Base-by-base conservation (phyloP, 805 yeast species). In the Hanseniaspora meyeri region DNA sequence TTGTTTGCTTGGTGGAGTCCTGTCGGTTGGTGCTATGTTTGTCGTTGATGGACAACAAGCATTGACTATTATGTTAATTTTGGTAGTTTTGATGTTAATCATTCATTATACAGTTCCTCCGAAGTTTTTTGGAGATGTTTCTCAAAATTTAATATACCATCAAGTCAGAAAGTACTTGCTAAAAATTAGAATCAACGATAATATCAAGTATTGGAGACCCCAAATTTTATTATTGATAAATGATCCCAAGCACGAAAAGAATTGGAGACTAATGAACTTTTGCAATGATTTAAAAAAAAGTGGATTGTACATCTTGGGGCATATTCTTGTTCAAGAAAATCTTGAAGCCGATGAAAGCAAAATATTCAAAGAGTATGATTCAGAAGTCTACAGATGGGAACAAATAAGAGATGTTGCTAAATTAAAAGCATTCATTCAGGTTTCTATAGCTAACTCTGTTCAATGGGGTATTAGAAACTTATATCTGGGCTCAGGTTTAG, bases 171-270 rank as follows among this genome's bases (percentile, higher is more conserved):
- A 93, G 66, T 93, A 93, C 65, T 55, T 69, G 17, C 72, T 88
- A 46, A 71, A 93, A 59, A 74, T 95, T 55, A 74, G 91, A 45
- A 79, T 88, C 58, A 88, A 88, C 63, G 96, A 93, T 64, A 95
- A 91, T 66, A 96, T 93, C 53, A 93, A 93, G 70, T 93, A 90
- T 67, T 93, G 99, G 98, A 76, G 99, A 62, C 99, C 99, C 0
- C 99, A 93, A 68, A 83, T 93, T 42, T 72, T 93, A 58, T 70
- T 93, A 34, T 71, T 93, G 37, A 91, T 90, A 43, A 97, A 93
- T 64, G 86, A 88, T 62, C 97, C 99, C 0, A 73, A 96, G 60
- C 57, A 46, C 32, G 57, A 53, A 46, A 82, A 95, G 0, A 78
- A 90, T 34, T 91, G 97, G 96, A 87, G 85, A 62, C 72, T 93